Evolutionary conservation across 805 yeast species (phyloP).

Genomic region (Suhomyces pyralidae): DNA sequence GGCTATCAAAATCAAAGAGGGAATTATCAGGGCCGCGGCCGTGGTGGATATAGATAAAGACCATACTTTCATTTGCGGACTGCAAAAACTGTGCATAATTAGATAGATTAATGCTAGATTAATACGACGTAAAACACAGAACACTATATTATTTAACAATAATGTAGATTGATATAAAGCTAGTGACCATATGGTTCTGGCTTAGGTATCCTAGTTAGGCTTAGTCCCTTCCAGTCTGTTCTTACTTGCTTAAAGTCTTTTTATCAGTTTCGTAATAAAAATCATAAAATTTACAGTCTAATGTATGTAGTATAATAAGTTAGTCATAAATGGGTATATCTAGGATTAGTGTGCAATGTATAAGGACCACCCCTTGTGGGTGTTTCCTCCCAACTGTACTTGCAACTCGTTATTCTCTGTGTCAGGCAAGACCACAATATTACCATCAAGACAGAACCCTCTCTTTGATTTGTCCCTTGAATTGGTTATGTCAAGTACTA

Average conservation of each 20-base stretch:
- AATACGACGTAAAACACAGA: background rate
- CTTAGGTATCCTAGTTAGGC: too few species aligned
- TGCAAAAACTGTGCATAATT: background rate
- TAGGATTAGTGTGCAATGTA: slow-evolving; percentile 7
- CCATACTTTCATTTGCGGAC: background rate
- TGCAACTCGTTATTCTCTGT: slow-evolving; percentile 9
- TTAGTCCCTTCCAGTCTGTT: too few species aligned
- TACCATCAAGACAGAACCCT: slow-evolving; percentile 69
- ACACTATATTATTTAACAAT: background rate
- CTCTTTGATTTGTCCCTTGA: slow-evolving; percentile 22
- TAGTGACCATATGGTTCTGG: too few species aligned
- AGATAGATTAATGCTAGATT: background rate
- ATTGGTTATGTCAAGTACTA: slow-evolving; percentile 14
- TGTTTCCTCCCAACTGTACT: slow-evolving; percentile 18
- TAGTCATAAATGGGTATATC: background rate
- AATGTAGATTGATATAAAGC: too few species aligned
- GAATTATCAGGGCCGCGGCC: background rate
- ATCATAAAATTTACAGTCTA: background rate
- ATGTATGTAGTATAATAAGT: background rate
- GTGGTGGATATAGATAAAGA: background rate
- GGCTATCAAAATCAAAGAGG: slow-evolving; percentile 3
- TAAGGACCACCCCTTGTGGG: slow-evolving; percentile 20
- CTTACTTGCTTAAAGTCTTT: too few species aligned
- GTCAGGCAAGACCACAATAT: slow-evolving; percentile 38
- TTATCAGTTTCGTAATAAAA: background rate